Evolutionary conservation across 1,284 basidiomycete genomes (phyloP).

Genomic region (Boletus smithii): DNA sequence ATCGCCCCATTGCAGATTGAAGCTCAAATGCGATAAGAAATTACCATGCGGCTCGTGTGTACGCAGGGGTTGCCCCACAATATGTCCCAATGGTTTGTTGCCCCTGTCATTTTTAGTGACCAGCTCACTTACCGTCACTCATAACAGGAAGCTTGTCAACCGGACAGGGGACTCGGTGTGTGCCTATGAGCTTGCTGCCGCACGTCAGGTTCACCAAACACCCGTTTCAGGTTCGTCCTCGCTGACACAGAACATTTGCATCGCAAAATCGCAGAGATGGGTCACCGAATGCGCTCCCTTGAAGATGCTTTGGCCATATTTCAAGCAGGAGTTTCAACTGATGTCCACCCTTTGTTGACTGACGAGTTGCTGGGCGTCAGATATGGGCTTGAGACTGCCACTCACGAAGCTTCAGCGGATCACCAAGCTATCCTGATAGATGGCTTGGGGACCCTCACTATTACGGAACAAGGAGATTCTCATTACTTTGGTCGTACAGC

Average conservation of each 20-base stretch:
- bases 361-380: conserved; percentile 62
- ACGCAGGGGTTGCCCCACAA: conserved; percentile 44
- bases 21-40: conserved; percentile 69
- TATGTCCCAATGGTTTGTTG: conserved; percentile 48
- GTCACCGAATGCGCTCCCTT: conserved; percentile 66
- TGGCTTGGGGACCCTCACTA: conserved; percentile 57
- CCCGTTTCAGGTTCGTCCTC: conserved; percentile 53
- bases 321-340: conserved; percentile 56
- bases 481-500: conserved; percentile 69
- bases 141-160: conserved; percentile 46
- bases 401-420: conserved; percentile 26
- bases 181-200: conserved; percentile 1
- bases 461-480: conserved; percentile 59
- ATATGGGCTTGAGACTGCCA: conserved; percentile 45
- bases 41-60: conserved; percentile 51
- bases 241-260: conserved; percentile 70
- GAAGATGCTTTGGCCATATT: conserved; percentile 66
- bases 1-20: conserved; percentile 42
- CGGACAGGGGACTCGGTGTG: conserved; percentile 56
- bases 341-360: conserved; percentile 60
- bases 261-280: conserved; percentile 67
- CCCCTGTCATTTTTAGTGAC: neutral
- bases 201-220: neutral
- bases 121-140: conserved; percentile 1
- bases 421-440: conserved; percentile 37